Base-by-base conservation (phyloP, 306 rosid species). In the Parietaria judaica region DNA sequence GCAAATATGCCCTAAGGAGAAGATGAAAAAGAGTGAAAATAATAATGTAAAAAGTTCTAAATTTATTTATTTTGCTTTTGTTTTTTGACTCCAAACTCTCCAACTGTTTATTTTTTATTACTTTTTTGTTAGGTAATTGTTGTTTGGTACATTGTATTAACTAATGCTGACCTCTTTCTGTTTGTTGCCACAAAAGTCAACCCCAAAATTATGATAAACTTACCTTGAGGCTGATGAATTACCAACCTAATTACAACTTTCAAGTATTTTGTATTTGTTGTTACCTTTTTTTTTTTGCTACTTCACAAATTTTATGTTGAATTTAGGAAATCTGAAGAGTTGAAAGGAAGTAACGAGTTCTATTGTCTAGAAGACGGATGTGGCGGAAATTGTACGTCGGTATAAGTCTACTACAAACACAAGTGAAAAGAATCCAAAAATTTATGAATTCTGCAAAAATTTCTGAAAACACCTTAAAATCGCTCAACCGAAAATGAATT, bases 151-250 rank as follows among this genome's bases (percentile, higher is more conserved):
- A 48, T 41, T 41, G 45, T 41, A 5, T 35, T 62, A 17, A 60
- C 44, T 69, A 50, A 61, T 72, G 78, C 78, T 53, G 71, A 60
- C 70, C 36, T 64, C 60, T 60, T 16, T 43, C 62, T 54, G 53
- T 53, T 56, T 60, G 48, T 35, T 48, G 65, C 66, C 58, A 16
- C n/a, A 57, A 72, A 68, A 31, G 65, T 73, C 66, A 62, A 78
- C 67, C 75, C 75, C 73, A 56, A 50, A 54, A 60, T 80, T 38
- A 67, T 66, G 73, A 43, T 48, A 16, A 36, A 38, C 48, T 23
- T 23, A 55, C 41, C 59, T 4, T 23, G 14, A 31, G 38, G 10
- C 3, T 5, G 38, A 54, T 54, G 58, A 55, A 36, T 55, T 55
- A 55, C 59, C 15, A 11, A 5, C 31, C 12, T 13, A n/a, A n/a